Conservation (phyloP, 2,329 filamentous ascomycete species). For the Ophiostoma sp. region DNA sequence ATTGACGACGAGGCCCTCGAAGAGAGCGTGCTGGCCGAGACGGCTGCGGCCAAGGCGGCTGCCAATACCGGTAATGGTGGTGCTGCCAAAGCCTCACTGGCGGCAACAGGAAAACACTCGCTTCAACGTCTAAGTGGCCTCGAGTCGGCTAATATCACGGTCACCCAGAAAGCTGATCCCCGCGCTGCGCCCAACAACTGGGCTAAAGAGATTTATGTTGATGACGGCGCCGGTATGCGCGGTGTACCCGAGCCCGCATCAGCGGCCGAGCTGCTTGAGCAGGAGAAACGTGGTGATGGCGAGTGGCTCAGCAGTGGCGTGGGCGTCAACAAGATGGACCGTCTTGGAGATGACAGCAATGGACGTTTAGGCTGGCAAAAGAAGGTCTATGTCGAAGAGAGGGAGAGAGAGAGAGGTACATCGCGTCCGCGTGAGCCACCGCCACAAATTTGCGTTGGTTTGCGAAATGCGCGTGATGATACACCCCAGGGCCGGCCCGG, state of each 20-base stretch:
- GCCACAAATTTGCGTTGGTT: neutral
- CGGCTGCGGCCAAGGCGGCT: neutral
- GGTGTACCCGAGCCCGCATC: conserved; percentile 8
- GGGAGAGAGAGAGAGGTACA: no score
- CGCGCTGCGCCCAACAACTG: neutral
- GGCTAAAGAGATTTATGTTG: neutral
- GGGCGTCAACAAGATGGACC: neutral
- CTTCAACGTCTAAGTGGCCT: neutral
- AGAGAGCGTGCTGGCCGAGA: conserved; percentile 28
- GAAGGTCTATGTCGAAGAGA: neutral
- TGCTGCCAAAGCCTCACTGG: neutral
- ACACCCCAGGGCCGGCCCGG: neutral
- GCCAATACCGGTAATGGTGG: neutral
- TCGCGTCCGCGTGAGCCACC: neutral
- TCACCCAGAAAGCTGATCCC: neutral
- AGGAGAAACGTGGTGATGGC: neutral
- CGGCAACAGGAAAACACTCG: neutral
- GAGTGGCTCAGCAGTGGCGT: neutral
- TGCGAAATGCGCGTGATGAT: neutral
- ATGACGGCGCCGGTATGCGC: conserved; percentile 10
- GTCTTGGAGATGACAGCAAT: neutral
- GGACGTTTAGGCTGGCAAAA: neutral
- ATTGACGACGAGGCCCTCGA: conserved; percentile 50
- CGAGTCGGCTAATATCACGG: neutral
- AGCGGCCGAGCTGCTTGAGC: neutral